Evolutionary conservation across 805 yeast genomes (phyloP), one percentile per base, ranked within the genome.

Genomic region (Starmerella geochares): DNA sequence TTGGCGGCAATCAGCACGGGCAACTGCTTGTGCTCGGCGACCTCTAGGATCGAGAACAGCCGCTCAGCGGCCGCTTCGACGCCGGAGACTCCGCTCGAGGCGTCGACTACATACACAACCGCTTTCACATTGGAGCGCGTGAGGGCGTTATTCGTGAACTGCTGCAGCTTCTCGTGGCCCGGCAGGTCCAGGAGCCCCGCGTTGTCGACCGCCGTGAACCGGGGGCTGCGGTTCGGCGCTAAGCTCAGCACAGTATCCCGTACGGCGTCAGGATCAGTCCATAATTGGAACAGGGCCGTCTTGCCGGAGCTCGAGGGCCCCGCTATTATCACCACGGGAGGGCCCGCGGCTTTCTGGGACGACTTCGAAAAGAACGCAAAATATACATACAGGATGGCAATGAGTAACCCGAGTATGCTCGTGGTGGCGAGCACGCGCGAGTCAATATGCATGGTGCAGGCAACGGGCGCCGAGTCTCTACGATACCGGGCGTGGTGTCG

Each of bases 1-100:
- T 90, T 90, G 54, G 92, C 80, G 16, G 88, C 92, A 51, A 92
- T 67, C 43, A 83, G 68, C 37, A 83, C 71, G 61, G 85, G 90
- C 20, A 83, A 73, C 16, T 80, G 77, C 46, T 72, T 68, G 56
- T 66, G 67, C 62, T 86, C 96, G 2, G 90, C 78, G 16, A 71
- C 59, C 35, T 75, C 68, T 39, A 87, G 71, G 37, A 86, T 67
- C 43, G 75, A 71, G 62, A 80, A 74, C 54, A 86, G 65, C 52
- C 76, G 74, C 52, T 72, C 70, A 0, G 86, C 83, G 4, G 80
- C 76, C 37, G 63, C 70, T n/a, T 71, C 64, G 54, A 81, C 68
- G 32, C 67, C 67, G 9, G 70, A 69, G 1, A 71, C 70, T 47
- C 77, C 73, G 37, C 73, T 67, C 7, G 86, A 76, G 0, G 94